These are phyloP conservation scores for Malania oleifera DNA, from an alignment of 164 flowering plant species.

Conservation along the genomic window DNA sequence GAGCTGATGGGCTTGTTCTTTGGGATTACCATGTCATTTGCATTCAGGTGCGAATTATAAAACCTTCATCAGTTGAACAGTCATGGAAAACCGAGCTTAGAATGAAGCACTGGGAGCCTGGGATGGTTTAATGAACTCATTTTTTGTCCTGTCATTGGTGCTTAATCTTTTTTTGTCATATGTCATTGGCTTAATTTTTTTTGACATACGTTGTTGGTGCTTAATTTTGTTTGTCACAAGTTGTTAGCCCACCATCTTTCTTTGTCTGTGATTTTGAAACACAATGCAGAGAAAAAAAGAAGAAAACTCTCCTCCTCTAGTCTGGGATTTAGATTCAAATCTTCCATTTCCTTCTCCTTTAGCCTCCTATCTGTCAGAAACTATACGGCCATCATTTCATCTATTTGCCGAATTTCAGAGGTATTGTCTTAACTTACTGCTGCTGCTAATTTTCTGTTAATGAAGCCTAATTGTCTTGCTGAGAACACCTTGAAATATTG, in stretches of 20 bases:
- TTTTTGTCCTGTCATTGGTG: neutral
- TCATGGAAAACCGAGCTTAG: no score
- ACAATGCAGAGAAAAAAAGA: constrained; percentile 39
- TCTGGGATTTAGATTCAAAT: constrained; percentile 89
- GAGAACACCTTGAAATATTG: no score
- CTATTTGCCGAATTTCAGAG: constrained; percentile 65
- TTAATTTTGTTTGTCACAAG: neutral
- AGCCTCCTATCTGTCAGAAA: constrained; percentile 53
- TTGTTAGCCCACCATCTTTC: neutral
- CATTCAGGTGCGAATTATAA: constrained; percentile 59
- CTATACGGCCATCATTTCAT: constrained; percentile 67
- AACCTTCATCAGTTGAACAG: no score
- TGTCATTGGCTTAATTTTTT: no score
- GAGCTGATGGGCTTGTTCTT: constrained; percentile 69
- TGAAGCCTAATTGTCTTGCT: no score
- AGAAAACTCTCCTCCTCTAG: constrained; percentile 37
- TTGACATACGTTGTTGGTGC: no score
- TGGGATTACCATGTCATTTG: constrained; percentile 99
- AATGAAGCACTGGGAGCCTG: no score
- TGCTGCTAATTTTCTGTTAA: neutral
- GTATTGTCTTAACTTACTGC: constrained; percentile 26
- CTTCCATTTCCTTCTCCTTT: constrained; percentile 76
- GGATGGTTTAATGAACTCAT: no score
- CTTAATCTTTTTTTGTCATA: neutral
- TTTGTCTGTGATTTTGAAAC: no score